phyloP scores from a whole-genome alignment of 805 yeast species.

The Wickerhamiella kazuoi region DNA sequence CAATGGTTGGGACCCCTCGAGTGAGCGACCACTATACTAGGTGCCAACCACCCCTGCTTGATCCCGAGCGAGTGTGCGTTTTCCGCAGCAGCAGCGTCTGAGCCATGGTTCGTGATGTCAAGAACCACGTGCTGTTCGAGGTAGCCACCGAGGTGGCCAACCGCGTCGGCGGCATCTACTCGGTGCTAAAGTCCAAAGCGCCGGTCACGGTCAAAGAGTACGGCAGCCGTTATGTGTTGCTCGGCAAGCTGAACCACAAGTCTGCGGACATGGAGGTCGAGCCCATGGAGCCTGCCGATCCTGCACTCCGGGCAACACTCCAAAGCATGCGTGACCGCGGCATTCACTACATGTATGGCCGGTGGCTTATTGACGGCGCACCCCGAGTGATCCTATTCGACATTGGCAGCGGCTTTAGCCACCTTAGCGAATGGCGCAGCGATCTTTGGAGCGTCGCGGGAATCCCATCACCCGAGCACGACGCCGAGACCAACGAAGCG shows the following conservation, averaged over 20 bases:
- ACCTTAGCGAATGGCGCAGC: conserved; percentile 81
- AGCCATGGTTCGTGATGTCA: conserved; percentile 62
- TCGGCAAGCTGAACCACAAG: conserved; percentile 70
- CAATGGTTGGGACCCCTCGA: too few relatives aligned
- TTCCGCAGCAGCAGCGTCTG: too few relatives aligned
- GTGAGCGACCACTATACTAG: too few relatives aligned
- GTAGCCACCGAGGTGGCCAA: conserved; percentile 96
- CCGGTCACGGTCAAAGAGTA: conserved; percentile 93
- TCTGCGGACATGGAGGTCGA: conserved; percentile 65
- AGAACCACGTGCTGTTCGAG: conserved; percentile 76
- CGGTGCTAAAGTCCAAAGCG: conserved; percentile 90
- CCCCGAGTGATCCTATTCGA: conserved; percentile 86
- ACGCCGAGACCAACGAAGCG: conserved; percentile 79
- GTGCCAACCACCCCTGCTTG: too few relatives aligned
- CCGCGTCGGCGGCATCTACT: conserved; percentile 93
- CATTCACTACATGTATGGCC: conserved; percentile 65
- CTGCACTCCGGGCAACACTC: conserved; percentile 39
- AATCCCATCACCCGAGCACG: conserved; percentile 83
- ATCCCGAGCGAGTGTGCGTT: too few relatives aligned
- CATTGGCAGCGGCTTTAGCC: conserved; percentile 48
- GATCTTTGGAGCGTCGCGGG: conserved; percentile 86
- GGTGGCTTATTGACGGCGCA: conserved; percentile 97
- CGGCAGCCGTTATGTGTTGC: conserved; percentile 62
- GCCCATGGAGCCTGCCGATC: conserved; percentile 35
- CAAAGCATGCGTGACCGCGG: conserved; percentile 73